Evolutionary conservation across 2,329 filamentous ascomycete genomes (phyloP), one percentile per base, ranked within the genome.

Genomic region (Fusarium penzigii): DNA sequence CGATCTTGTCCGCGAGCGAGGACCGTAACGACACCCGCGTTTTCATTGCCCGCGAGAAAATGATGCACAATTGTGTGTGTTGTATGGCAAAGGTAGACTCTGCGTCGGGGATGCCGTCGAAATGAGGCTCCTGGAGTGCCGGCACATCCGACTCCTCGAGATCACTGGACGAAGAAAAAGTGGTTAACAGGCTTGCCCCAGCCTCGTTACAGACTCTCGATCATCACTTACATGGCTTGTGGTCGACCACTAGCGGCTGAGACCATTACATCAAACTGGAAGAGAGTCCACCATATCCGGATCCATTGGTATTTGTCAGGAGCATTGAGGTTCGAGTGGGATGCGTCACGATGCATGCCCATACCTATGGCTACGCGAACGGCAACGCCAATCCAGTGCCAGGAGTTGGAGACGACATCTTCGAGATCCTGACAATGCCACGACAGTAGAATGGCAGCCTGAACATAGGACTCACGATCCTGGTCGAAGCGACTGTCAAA

Each of bases 401-500:
- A 80, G 14, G 77, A 75, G 57, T 83, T 82, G 39, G 78, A 76
- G 5, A 78, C 69, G 7, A 82, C 76, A 62, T 82, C 79, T 56
- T 83, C 80, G 20, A 79, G 77, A 13, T 77, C 75, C 44, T 83
- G 78, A 2, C 78, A 77, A 56, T 81, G 77, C 81, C 80, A 83
- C 2, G 79, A 82, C 47, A 83, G 59, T 2, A 83, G 71, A 17
- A 83, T 66, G 2, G 79, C 78, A 4, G 76, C 76, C 62, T 83
- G 81, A n/a, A 83, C 72, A 45, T 82, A 70, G 32, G 75, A 73
- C 53, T 79, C 75, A 13, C 81, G 73, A 57, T 83, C 79, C 25
- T 78, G 73, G 56, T 83, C 80, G 36, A 79, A 75, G 6, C 80
- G 75, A 29, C 71, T 73, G 59, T 83, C 80, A 40, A 82, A 78